phyloP scores from a whole-genome alignment of 2,329 filamentous ascomycete genomes.

The Colletotrichum sp. region DNA sequence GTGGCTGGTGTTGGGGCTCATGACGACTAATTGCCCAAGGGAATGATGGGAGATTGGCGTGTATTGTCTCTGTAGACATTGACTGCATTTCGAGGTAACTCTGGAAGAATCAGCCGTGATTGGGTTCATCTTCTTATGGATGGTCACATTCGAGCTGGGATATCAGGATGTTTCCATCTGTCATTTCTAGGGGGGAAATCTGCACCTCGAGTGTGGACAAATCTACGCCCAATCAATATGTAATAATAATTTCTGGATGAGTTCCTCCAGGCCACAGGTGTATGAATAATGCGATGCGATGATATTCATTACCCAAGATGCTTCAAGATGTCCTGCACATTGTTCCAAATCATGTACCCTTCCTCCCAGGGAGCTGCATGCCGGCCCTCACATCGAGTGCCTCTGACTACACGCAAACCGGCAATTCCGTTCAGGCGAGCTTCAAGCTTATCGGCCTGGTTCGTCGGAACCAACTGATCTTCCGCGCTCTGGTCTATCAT shows the following conservation, averaged over 20 bases:
- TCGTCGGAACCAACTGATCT: background rate
- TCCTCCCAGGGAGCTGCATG: background rate
- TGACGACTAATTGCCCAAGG: background rate
- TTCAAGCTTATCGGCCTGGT: background rate
- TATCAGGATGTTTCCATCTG: background rate
- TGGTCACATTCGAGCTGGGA: background rate
- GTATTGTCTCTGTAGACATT: background rate
- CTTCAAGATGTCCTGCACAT: background rate
- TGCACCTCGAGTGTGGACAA: background rate
- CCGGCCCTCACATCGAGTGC: background rate
- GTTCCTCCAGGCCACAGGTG: background rate
- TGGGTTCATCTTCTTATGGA: background rate
- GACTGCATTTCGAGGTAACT: background rate
- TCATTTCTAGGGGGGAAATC: background rate
- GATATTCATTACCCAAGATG: background rate
- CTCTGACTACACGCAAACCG: background rate
- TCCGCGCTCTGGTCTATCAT: background rate
- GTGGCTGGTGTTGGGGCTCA: background rate
- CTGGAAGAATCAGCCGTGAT: background rate
- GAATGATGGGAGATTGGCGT: background rate
- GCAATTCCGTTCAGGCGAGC: background rate
- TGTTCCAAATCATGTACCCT: background rate
- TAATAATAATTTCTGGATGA: background rate
- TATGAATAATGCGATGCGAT: background rate
- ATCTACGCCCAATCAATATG: background rate